Base-by-base conservation (phyloP, 1,139 yeast genomes). In the Kluyveromyces marxianus region DNA sequence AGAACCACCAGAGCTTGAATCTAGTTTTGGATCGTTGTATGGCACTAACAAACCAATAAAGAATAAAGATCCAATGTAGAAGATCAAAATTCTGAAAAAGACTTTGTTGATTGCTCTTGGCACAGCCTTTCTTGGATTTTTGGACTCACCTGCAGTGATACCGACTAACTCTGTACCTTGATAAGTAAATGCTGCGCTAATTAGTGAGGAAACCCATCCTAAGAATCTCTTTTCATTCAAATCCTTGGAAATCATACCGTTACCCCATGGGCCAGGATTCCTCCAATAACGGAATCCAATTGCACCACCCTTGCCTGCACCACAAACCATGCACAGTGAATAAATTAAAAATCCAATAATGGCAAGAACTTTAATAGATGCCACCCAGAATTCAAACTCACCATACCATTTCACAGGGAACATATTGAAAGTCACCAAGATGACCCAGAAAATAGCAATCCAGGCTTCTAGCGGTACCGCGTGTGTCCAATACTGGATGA, bases 271-370 rank as follows among this genome's bases (percentile, higher is more conserved):
- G 45, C 96, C 96, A 3, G 96, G 96, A 60, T 89, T 70, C 66
- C 90, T 79, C 97, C 97, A 90, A 69, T 89, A 88, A 63, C 89
- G 74, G 72, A 83, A 84, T 5, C 92, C 95, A 41, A 85, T 76
- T 10, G 90, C 84, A 25, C 92, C 90, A 5, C 77, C 70, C 41
- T 68, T 59, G 46, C 85, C 83, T 7, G 84, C 89, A 55, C 95
- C 95, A 62, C 88, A 81, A 25, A 82, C 87, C 72, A 81, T 80
- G 63, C 81, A 72, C 46, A 85, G 69, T 44, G 87, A 82, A 58
- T 82, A 83, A 39, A 84, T 63, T 51, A 84, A 68, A 75, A 84
- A 83, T 5, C 92, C 92, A 14, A 81, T 69, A 50, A 85, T 81
- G 37, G 92, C 86, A 39, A 85, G 50, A 38, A 85, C 82, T 60